Evolutionary conservation across 108 stramenopile genomes (phyloP).

Genomic region (Cyclotella atomus): DNA sequence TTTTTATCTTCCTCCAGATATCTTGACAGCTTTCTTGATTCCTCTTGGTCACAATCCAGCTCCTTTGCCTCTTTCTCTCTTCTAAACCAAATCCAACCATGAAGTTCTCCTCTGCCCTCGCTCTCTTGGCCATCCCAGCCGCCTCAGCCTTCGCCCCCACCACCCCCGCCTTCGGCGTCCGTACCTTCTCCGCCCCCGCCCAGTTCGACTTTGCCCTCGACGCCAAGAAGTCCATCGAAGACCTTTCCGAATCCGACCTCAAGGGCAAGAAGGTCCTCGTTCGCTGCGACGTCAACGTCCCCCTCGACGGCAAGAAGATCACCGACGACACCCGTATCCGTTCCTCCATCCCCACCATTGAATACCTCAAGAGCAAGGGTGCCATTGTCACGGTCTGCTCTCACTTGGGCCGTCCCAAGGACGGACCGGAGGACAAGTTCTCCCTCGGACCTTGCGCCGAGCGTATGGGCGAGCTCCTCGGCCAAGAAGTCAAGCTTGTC

Average conservation of each 20-base stretch:
- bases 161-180: constrained; percentile 68
- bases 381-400: constrained; percentile 98
- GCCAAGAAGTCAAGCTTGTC: constrained; percentile 90
- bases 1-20: too few species aligned
- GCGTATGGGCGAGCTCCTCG: constrained; percentile 94
- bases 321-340: constrained; percentile 99
- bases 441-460: constrained; percentile 96
- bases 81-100: constrained; percentile 42
- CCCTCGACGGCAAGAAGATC: constrained; percentile 96
- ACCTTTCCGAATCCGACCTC: constrained; percentile 91
- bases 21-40: too few species aligned
- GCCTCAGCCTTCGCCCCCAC: constrained; percentile 80
- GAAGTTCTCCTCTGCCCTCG: constrained; percentile 75
- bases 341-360: constrained; percentile 97
- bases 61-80: not conserved
- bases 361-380: constrained; percentile 96
- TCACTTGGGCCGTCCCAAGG: constrained; percentile 99
- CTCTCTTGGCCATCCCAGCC: constrained; percentile 68
- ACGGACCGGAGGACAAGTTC: constrained; percentile 98
- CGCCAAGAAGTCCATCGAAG: constrained; percentile 95
- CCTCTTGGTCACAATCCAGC: too few species aligned
- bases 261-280: constrained; percentile 97
- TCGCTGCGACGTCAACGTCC: constrained; percentile 98
- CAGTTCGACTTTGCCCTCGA: constrained; percentile 69
- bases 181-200: constrained; percentile 47